Evolutionary conservation across 192 early-diverging fungal genomes (phyloP), one percentile per base, ranked within the genome.

Genomic region (Coemansia reversa): DNA sequence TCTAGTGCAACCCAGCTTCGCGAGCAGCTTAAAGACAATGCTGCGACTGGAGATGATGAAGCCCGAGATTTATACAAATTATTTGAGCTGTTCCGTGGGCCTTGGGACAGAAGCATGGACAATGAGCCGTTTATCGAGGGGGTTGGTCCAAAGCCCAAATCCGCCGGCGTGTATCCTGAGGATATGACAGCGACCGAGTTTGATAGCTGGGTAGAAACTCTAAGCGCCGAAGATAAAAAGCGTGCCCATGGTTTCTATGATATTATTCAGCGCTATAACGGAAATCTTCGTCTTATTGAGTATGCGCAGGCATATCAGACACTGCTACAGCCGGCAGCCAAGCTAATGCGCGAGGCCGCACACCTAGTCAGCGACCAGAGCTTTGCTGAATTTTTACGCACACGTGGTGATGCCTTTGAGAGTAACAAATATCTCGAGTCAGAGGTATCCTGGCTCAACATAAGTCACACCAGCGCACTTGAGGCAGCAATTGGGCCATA

Each of bases 401-500:
- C 66, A 18, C 84, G 89, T 29, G 85, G 79, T 1, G 66, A 72
- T 8, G 77, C 88, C 19, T 88, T 92, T 51, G 58, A 71, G 45
- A 81, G 64, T 66, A 90, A 92, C 61, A 60, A 80, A 18, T 90
- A 92, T 58, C 65, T 89, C 30, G 76, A 86, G 6, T 88, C 87
- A 7, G 89, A 92, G 62, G 71, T 89, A 0, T 76, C 85, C 29
- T 92, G 90, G 90, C 74, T 92, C 22, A 72, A 74, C 18, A 85
- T 92, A 52, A 84, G 75, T 62, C 86, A 85, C 39, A 69, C 71
- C 5, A 86, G 86, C 47, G 72, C 84, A 2, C 70, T 91, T 16
- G 90, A 91, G 75, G 79, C 88, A 7, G 88, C 90, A 7, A 70
- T 83, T 11, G 88, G 88, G 24, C 88, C 90, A 30, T 91, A 91